Percentiles rank a stretch among this genome's conserved stretches.
phyloP scores from a whole-genome alignment of 192 early-diverging fungal genomes.

The Backusella macrospora region DNA sequence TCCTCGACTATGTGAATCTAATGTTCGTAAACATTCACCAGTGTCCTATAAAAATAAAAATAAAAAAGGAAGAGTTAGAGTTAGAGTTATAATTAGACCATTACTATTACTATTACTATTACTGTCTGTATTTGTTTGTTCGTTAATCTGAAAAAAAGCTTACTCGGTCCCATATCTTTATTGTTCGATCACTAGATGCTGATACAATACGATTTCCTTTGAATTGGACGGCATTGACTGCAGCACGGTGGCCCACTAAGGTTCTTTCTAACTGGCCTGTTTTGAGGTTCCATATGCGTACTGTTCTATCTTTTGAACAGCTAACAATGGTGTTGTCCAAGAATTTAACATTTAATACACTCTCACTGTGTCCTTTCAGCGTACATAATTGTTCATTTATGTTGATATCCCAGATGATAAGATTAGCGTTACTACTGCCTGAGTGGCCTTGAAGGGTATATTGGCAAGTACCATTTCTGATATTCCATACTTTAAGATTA shows the following conservation, averaged over 20 bases:
- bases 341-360: conserved; percentile 80
- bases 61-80: too few species aligned
- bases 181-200: too few species aligned
- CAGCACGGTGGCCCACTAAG: conserved; percentile 68
- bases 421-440: conserved; percentile 68
- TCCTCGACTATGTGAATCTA: too few species aligned
- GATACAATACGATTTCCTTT: conserved; percentile 63
- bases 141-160: too few species aligned
- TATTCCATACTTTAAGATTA: conserved; percentile 79
- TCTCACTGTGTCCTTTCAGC: conserved; percentile 60
- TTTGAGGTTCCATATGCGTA: conserved; percentile 80
- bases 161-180: too few species aligned
- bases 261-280: conserved; percentile 59
- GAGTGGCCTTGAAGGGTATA: conserved; percentile 73
- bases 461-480: conserved; percentile 54
- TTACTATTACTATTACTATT: too few species aligned
- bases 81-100: too few species aligned
- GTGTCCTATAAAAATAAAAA: too few species aligned
- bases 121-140: too few species aligned
- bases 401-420: conserved; percentile 76
- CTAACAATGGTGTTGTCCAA: conserved; percentile 77
- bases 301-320: conserved; percentile 82
- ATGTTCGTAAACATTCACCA: too few species aligned
- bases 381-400: conserved; percentile 52
- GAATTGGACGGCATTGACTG: conserved; percentile 85